Percentiles rank a stretch among this genome's conserved stretches.
These are phyloP conservation scores for Triticum timopheevii DNA, from an alignment of 176 grass and related monocot species.

Conservation along the genomic window DNA sequence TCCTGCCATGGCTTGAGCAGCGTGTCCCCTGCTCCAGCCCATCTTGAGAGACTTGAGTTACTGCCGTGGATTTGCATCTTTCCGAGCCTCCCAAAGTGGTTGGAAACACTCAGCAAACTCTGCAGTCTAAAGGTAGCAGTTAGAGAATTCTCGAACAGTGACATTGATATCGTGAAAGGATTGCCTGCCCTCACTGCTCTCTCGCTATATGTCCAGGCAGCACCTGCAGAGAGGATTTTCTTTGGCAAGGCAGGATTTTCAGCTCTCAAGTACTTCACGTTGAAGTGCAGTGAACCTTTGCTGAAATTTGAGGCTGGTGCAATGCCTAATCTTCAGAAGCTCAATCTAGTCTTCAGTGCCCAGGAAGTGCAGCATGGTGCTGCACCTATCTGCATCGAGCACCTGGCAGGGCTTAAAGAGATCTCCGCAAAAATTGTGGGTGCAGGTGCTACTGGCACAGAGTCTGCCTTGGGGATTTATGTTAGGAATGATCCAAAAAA, in stretches of 20 bases:
- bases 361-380: background rate
- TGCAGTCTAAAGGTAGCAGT: background rate
- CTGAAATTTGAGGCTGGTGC: background rate
- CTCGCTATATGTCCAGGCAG: background rate
- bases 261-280: constrained; percentile 6
- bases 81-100: background rate
- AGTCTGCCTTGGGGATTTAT: background rate
- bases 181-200: constrained; percentile 1
- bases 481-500: background rate
- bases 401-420: background rate
- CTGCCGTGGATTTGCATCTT: background rate
- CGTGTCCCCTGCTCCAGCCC: background rate
- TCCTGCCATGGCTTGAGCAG: background rate
- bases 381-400: background rate
- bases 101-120: background rate
- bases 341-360: constrained; percentile 2
- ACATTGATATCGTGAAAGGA: background rate
- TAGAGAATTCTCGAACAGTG: background rate
- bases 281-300: background rate
- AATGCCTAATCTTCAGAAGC: constrained; percentile 15
- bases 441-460: background rate
- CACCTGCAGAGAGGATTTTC: background rate
- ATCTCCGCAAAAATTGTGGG: background rate
- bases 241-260: background rate
- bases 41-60: constrained; percentile 9